Evolutionary conservation across 768 basidiomycete species (phyloP).

Genomic region (Xerocomus brunneocitrinus): DNA sequence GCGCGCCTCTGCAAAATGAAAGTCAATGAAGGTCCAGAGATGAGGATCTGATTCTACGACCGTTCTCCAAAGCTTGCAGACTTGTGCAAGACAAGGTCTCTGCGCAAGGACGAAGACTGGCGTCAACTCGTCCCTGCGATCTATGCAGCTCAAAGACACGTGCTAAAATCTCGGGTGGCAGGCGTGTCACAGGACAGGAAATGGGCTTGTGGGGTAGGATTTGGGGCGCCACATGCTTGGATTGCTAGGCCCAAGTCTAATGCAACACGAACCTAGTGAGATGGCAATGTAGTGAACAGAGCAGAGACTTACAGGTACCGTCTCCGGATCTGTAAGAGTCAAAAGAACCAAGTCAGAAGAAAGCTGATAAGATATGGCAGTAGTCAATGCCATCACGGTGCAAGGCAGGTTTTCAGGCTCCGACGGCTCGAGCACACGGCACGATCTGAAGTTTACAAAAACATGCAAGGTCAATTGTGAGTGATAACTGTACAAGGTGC

Average conservation of each 20-base stretch:
- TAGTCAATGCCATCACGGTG: no score
- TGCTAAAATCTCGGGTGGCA: slow-evolving; percentile 35
- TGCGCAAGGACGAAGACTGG: neutral
- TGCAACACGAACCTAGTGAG: no score
- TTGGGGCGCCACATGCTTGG: no score
- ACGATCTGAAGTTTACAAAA: neutral
- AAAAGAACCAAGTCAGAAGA: no score
- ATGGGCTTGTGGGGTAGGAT: no score
- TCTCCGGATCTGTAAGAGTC: no score
- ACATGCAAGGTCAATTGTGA: neutral
- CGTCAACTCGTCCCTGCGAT: neutral
- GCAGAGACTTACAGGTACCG: no score
- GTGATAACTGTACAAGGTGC: neutral
- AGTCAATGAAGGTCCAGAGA: slow-evolving; percentile 19
- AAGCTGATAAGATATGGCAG: neutral
- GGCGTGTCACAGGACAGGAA: neutral
- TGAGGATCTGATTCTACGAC: slow-evolving; percentile 4
- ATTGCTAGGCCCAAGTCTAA: no score
- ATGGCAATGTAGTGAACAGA: no score
- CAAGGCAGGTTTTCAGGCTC: no score
- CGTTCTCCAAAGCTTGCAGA: slow-evolving; percentile 20
- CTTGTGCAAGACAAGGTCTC: slow-evolving; percentile 6
- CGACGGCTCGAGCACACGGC: no score
- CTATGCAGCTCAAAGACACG: slow-evolving; percentile 4
- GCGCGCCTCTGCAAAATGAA: no score